These are phyloP conservation scores for Myxozyma neglecta DNA, from an alignment of 805 yeast species.

Conservation along the genomic window DNA sequence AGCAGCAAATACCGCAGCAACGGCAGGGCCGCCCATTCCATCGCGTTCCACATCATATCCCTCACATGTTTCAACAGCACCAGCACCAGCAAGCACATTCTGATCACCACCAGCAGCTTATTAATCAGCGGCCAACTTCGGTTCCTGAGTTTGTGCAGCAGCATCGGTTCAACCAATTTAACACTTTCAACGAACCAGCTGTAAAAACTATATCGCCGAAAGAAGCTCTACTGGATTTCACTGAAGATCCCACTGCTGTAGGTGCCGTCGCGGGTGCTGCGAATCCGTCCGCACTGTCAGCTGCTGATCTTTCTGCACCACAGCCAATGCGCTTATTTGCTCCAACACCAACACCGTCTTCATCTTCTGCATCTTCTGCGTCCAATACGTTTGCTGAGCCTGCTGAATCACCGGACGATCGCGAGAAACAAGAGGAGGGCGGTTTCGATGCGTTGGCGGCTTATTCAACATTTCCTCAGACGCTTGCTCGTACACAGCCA, in stretches of 20 bases:
- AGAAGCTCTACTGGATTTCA: conserved; percentile 26
- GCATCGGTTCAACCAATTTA: not conserved
- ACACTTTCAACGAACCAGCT: conserved; percentile 1
- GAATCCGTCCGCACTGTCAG: no score
- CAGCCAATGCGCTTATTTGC: conserved; percentile 15
- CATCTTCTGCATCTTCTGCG: conserved; percentile 9
- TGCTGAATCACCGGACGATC: conserved; percentile 3
- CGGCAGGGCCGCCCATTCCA: conserved; percentile 16
- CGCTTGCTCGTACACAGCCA: not conserved
- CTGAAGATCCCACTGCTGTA: not conserved
- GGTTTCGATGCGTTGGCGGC: conserved; percentile 15
- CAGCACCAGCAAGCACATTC: conserved; percentile 3
- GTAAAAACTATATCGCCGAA: conserved; percentile 29
- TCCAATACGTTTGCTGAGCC: not conserved
- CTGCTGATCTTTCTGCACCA: not conserved
- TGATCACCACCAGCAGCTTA: not conserved
- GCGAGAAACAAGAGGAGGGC: conserved; percentile 11
- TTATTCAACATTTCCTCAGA: conserved; percentile 9
- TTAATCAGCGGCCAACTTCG: not conserved
- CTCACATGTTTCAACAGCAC: conserved; percentile 11
- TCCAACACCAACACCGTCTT: conserved; percentile 24
- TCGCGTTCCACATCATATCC: not conserved
- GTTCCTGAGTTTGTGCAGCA: not conserved
- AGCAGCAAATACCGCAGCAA: conserved; percentile 9
- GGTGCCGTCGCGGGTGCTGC: no score